phyloP scores from a whole-genome alignment of 495 filamentous ascomycete genomes.

The Pseudomonodictys pantanalensis region DNA sequence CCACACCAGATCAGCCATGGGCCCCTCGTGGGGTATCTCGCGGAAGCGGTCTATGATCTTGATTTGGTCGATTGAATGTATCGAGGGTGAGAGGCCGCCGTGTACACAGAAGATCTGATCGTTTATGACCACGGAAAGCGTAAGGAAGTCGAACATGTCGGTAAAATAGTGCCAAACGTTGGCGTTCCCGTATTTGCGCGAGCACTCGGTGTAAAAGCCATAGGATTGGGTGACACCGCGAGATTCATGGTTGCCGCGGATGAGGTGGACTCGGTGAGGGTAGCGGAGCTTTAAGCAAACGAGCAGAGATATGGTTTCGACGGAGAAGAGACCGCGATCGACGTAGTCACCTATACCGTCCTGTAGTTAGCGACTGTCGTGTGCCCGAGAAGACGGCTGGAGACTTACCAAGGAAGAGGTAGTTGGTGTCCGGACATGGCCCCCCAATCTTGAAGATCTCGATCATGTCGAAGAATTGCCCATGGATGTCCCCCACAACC shows the following conservation, averaged over 20 bases:
- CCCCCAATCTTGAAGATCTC: slow-evolving; percentile 99
- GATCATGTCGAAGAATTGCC: slow-evolving; percentile 97
- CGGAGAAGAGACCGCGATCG: slow-evolving; percentile 92
- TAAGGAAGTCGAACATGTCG: slow-evolving; percentile 99
- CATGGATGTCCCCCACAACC: slow-evolving; percentile 98
- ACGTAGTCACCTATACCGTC: slow-evolving; percentile 79
- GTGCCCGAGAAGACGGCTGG: slow-evolving; percentile 12
- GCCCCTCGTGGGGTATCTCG: slow-evolving; percentile 96
- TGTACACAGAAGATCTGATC: slow-evolving; percentile 99
- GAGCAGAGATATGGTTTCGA: slow-evolving; percentile 94
- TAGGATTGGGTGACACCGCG: slow-evolving; percentile 97
- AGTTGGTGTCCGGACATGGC: slow-evolving; percentile 95
- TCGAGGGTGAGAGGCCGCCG: slow-evolving; percentile 89
- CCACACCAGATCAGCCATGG: slow-evolving; percentile 99
- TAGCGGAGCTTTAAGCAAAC: slow-evolving; percentile 93
- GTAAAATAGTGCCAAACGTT: slow-evolving; percentile 99
- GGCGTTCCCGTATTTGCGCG: slow-evolving; percentile 93
- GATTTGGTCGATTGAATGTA: slow-evolving; percentile 98
- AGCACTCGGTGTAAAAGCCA: slow-evolving; percentile 98
- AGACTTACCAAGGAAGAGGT: slow-evolving; percentile 83
- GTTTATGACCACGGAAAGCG: slow-evolving; percentile 94
- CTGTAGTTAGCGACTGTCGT: slow-evolving; percentile 10
- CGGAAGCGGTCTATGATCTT: slow-evolving; percentile 98
- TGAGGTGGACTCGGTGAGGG: slow-evolving; percentile 85
- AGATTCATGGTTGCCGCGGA: slow-evolving; percentile 95